Evolutionary conservation across 805 yeast genomes (phyloP), one percentile per base, ranked within the genome.

Genomic region (Candida pseudofarinosa): DNA sequence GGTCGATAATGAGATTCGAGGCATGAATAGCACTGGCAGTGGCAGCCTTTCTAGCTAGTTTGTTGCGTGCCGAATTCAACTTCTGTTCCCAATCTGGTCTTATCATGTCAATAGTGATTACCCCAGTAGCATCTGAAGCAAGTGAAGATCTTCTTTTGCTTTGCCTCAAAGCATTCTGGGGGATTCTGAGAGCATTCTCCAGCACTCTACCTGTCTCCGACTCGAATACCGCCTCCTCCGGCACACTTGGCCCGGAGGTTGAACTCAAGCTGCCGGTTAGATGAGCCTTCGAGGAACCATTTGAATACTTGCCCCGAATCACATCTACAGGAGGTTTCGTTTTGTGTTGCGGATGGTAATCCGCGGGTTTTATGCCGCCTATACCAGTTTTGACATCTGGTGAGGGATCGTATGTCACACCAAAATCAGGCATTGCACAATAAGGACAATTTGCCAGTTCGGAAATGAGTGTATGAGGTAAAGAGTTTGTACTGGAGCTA

Each of bases 21-120:
- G 95, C 90, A 63, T 91, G 98, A 33, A 91, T 78, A 0, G 96
- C 96, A 28, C 88, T 87, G 0, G 98, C 98, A 12, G 96, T 88
- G 0, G 97, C 97, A 0, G 97, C 83, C 54, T 88, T 76, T 44
- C 95, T 76, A 0, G 95, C 96, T 30, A 88, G 66, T 50, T 82
- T 82, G 45, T 82, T 75, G 40, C 90, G 76, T 3, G 96, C 96
- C 39, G 79, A 73, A 6, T 74, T 70, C 38, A 91, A 73, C 49
- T 81, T 85, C 15, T 72, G 64, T 54, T 87, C 89, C 99, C 99
- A 91, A 56, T 88, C 96, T 1, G 99, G 98, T 40, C 97, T 74
- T 34, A 91, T 86, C 48, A 62, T 66, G 63, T 91, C 99, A 7
- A 88, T 79, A 0, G 91, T 81, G 19, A 89, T 74, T 3, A 87